These are phyloP conservation scores for Mortierella antarctica DNA, from an alignment of 192 early-diverging fungal species.

Conservation along the genomic window DNA sequence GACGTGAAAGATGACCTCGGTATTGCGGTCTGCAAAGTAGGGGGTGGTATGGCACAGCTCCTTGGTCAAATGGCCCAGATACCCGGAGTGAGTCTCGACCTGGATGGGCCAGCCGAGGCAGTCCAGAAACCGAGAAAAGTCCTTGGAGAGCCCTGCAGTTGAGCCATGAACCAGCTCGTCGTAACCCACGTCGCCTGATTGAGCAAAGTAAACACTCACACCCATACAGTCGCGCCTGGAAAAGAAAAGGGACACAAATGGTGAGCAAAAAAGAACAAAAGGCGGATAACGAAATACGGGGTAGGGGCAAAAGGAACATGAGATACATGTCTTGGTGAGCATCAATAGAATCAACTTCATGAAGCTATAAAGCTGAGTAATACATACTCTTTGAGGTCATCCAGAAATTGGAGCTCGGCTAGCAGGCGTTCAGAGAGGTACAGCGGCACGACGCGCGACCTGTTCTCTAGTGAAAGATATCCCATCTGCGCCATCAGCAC, in stretches of 20 bases:
- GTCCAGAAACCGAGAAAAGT: conserved; percentile 77
- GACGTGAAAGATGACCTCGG: conserved; percentile 77
- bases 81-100: conserved; percentile 72
- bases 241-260: neutral
- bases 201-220: conserved; percentile 71
- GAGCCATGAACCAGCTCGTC: conserved; percentile 63
- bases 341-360: too few species aligned
- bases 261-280: too few species aligned
- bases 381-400: conserved; percentile 74
- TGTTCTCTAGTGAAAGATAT: conserved; percentile 67
- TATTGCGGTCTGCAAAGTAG: conserved; percentile 74
- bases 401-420: conserved; percentile 70
- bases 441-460: conserved; percentile 70
- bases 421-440: conserved; percentile 70
- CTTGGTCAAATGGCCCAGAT: conserved; percentile 63
- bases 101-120: conserved; percentile 79
- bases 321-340: too few species aligned
- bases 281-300: too few species aligned
- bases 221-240: conserved; percentile 76
- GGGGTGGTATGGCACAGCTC: conserved; percentile 68
- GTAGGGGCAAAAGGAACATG: too few species aligned
- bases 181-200: conserved; percentile 60
- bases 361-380: too few species aligned
- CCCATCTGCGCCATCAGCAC: conserved; percentile 75
- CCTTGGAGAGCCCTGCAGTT: conserved; percentile 55